Conservation (phyloP, 495 filamentous ascomycete genomes). For the Hyphodiscus hymeniophilus region DNA sequence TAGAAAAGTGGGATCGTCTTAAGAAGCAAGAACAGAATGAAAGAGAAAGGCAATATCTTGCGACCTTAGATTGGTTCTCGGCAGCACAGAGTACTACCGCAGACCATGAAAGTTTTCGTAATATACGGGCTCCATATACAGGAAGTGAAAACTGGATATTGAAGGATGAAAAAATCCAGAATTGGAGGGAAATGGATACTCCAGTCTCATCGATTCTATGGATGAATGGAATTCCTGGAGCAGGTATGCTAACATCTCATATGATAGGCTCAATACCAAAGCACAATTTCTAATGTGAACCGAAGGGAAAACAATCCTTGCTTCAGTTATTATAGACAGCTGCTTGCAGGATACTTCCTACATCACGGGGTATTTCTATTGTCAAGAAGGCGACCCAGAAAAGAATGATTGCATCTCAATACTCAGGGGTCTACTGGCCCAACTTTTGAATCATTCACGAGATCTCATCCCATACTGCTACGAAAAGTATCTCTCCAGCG, state of each 20-base stretch:
- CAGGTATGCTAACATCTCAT: conserved; percentile 25
- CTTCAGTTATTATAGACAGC: conserved; percentile 29
- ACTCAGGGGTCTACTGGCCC: conserved; percentile 27
- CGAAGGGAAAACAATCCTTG: conserved; percentile 38
- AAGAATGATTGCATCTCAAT: conserved; percentile 27
- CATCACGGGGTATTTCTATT: conserved; percentile 35
- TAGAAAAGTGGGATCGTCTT: not conserved
- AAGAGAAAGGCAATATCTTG: conserved; percentile 12
- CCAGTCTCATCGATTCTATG: conserved; percentile 26
- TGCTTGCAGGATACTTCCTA: conserved; percentile 16
- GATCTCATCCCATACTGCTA: conserved; percentile 27
- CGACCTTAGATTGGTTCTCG: conserved; percentile 26
- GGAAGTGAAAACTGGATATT: conserved; percentile 30
- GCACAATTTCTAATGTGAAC: not conserved
- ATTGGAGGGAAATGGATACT: conserved; percentile 25
- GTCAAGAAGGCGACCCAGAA: conserved; percentile 25
- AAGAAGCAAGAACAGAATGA: conserved; percentile 12
- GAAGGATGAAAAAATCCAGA: conserved; percentile 19
- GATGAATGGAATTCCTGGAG: conserved; percentile 38
- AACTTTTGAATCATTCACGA: conserved; percentile 27
- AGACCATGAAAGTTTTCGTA: conserved; percentile 22
- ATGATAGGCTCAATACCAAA: not conserved
- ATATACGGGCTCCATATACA: conserved; percentile 20
- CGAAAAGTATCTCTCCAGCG: conserved; percentile 22
- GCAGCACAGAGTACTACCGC: conserved; percentile 9